These are phyloP conservation scores for Furcasterigmium sp. DNA, from an alignment of 2,329 filamentous ascomycete species.

Conservation along the genomic window DNA sequence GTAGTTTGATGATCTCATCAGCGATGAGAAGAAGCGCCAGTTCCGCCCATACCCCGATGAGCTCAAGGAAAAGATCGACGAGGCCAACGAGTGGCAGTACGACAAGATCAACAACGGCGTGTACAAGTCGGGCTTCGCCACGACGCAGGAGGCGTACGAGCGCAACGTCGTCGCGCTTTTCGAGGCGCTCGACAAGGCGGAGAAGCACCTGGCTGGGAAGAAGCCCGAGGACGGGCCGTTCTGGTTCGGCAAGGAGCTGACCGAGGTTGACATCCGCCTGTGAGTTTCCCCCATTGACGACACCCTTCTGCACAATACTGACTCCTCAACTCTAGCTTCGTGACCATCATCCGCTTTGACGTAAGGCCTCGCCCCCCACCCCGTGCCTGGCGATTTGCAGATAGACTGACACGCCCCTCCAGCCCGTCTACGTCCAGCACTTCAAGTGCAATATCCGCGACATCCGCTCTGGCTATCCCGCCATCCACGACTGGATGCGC, in stretches of 20 bases:
- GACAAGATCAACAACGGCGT: constrained; percentile 66
- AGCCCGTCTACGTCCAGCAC: constrained; percentile 76
- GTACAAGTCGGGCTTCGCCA: constrained; percentile 78
- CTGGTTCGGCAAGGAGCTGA: constrained; percentile 70
- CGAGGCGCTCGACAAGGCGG: constrained; percentile 68
- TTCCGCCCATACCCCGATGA: constrained; percentile 64
- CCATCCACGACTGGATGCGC: constrained; percentile 75
- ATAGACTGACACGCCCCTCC: constrained; percentile 2
- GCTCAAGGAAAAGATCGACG: constrained; percentile 66
- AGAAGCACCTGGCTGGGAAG: constrained; percentile 55
- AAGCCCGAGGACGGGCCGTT: constrained; percentile 50
- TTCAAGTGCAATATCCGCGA: constrained; percentile 85
- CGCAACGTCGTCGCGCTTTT: constrained; percentile 68
- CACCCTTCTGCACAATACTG: not conserved
- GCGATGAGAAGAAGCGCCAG: constrained; percentile 48
- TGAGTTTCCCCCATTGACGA: constrained; percentile 25
- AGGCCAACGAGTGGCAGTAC: constrained; percentile 77
- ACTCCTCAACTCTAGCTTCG: constrained; percentile 38
- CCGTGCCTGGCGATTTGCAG: not conserved
- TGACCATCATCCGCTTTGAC: constrained; percentile 70
- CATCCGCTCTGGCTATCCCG: constrained; percentile 78
- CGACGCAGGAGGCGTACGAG: constrained; percentile 77
- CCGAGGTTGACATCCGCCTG: constrained; percentile 77
- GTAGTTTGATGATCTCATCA: constrained; percentile 65
- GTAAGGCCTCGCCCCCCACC: constrained; percentile 18